Base-by-base conservation (phyloP, 345 rosid species). In the Pistacia atlantica region DNA sequence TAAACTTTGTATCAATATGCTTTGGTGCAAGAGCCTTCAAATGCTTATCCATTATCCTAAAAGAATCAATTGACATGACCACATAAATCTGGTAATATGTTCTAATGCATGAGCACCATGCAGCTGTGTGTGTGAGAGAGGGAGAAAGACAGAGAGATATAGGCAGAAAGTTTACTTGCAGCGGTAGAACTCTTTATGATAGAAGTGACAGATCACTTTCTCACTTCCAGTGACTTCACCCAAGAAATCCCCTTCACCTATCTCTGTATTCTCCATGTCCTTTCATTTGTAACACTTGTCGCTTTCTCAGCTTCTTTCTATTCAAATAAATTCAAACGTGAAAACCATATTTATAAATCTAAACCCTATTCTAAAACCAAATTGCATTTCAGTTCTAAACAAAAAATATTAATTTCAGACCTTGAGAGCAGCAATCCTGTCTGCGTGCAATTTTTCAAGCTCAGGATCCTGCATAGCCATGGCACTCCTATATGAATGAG, bases 41-140 rank as follows among this genome's bases (percentile, higher is more conserved):
- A 91, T 96, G 97, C 90, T 96, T 93, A 79, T 96, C 98, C 90
- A 96, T 88, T 84, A 96, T 92, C 88, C 99, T 91, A 76, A 52
- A 81, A 79, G 37, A 72, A 74, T 61, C 61, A 78, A 82, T 74
- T 14, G 66, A 72, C 18, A 67, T 8, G 20, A 56, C 55, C 67
- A 52, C 33, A 58, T 42, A 55, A 80, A 70, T 58, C 46, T 22
- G 8, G 11, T 52, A 51, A 52, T 20, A 33, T 52, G 17, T 31
- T 14, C 31, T 12, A 38, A 64, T 25, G 72, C 18, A 63, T 22
- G 48, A 67, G 69, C 11, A 70, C 45, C 18, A 64, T 33, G 28
- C 28, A 31, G 45, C 8, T 0, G 2, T 37, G 46, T 7, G 45
- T 62, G 63, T 8, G 65, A n/a, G 22, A 65, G 60, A 49, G 57